Percentiles rank a stretch among this genome's conserved stretches.
Evolutionary conservation across 768 basidiomycete species (phyloP).

Genomic region (Kwoniella europaea): DNA sequence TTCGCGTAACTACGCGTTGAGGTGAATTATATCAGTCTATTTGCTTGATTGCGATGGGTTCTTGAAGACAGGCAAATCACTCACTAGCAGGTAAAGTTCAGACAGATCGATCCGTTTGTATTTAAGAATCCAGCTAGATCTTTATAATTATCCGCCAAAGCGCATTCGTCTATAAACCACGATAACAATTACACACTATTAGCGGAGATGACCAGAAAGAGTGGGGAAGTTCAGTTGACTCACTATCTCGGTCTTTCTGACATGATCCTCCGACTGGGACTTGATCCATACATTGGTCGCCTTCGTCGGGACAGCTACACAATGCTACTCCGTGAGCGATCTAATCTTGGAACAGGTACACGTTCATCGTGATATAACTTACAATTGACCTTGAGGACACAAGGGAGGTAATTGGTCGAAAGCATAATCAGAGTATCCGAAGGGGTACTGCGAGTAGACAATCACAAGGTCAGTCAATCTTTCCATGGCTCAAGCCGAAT

Average conservation of each 20-base stretch:
- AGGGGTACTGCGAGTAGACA: conserved; percentile 46
- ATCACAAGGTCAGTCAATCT: too few species aligned
- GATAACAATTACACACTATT: conserved; percentile 6
- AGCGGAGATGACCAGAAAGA: conserved; percentile 1
- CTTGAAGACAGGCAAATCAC: conserved; percentile 8
- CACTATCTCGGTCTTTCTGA: conserved; percentile 86
- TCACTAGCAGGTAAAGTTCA: conserved; percentile 82
- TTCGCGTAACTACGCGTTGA: conserved; percentile 74
- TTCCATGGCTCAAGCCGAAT: too few species aligned
- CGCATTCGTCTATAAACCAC: conserved; percentile 71
- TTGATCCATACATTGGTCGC: conserved; percentile 68
- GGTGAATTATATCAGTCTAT: neutral
- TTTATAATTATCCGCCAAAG: conserved; percentile 68
- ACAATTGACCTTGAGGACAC: conserved; percentile 69
- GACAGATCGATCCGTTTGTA: conserved; percentile 80
- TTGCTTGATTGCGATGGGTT: neutral
- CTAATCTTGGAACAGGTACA: neutral
- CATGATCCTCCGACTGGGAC: conserved; percentile 71
- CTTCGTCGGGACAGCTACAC: conserved; percentile 77
- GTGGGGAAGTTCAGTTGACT: conserved; percentile 30
- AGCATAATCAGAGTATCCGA: conserved; percentile 52
- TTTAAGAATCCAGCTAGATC: conserved; percentile 67
- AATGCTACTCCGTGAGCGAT: neutral
- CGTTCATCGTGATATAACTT: conserved; percentile 15
- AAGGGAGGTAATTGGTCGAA: conserved; percentile 64